Base-by-base conservation (phyloP, 805 yeast species). In the Teunomyces lycoperdinae region DNA sequence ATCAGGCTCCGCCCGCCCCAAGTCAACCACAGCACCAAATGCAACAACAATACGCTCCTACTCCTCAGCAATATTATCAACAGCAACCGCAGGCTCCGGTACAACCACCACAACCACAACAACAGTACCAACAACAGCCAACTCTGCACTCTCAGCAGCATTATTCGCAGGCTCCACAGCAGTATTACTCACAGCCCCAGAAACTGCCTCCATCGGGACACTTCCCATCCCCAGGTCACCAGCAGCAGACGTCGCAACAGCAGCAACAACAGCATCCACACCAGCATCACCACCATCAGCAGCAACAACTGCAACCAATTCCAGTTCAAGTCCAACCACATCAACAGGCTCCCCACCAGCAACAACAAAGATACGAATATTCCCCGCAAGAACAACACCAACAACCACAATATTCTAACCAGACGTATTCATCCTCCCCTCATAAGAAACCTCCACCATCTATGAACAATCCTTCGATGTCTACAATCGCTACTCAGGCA, bases 361-460 rank as follows among this genome's bases (percentile, higher is more conserved):
- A 48, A n/a, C 46, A 28, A 45, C 52, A 36, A 41, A 54, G 43
- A 46, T 52, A 40, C 31, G 56, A 47, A 46, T 48, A 36, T 42
- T 48, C 43, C 46, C 58, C 43, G 36, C 52, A 33, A 36, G 49
- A 38, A 14, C 50, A 46, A 9, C 48, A 32, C 44, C 42, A 40
- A 20, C 48, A 27, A 5, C 47, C 50, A 4, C 49, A 43, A 7
- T 42, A 43, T 8, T 39, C 13, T 8, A 27, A 30, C 40, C 34
- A 32, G 31, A 28, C 45, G 26, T 27, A 46, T 28, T 27, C 45
- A 10, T 11, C 48, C 11, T 26, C 53, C 32, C 46, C 47, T 13
- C 60, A 59, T 36, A 56, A 58, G 46, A 58, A 56, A 39, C 62
- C 63, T 5, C 58, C 60, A 1, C 56, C 59, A 7, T 17, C 27